phyloP scores from a whole-genome alignment of 2,329 filamentous ascomycete genomes.

The Penicillium palitans region DNA sequence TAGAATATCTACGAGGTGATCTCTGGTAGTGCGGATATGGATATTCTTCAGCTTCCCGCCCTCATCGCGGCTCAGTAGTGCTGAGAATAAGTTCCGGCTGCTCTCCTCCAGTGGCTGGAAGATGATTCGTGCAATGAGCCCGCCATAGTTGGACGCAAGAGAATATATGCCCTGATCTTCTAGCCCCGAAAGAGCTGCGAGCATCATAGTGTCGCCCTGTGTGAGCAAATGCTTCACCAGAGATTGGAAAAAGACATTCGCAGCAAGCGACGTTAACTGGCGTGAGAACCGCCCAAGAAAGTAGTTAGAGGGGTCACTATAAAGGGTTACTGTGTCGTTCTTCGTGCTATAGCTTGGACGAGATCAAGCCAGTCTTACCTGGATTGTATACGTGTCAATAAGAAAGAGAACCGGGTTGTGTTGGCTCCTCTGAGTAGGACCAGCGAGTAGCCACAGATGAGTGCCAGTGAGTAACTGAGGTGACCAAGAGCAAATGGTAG shows the following conservation, averaged over 20 bases:
- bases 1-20: constrained; percentile 55
- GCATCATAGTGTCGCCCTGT: constrained; percentile 87
- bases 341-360: background rate
- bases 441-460: constrained; percentile 70
- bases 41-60: constrained; percentile 17
- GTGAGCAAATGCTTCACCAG: constrained; percentile 90
- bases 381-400: constrained; percentile 49
- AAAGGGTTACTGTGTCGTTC: constrained; percentile 16
- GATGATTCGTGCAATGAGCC: constrained; percentile 80
- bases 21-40: constrained; percentile 31
- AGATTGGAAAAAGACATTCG: constrained; percentile 84
- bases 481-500: constrained; percentile 90
- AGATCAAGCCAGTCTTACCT: constrained; percentile 37
- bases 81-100: constrained; percentile 84
- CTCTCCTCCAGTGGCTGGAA: constrained; percentile 97
- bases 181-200: constrained; percentile 73
- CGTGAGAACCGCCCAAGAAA: constrained; percentile 64
- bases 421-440: constrained; percentile 60
- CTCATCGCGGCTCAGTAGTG: constrained; percentile 59
- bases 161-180: constrained; percentile 88
- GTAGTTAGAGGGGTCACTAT: constrained; percentile 46
- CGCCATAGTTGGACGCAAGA: constrained; percentile 91
- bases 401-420: constrained; percentile 66
- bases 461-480: constrained; percentile 67
- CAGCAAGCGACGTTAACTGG: constrained; percentile 69